phyloP scores from a whole-genome alignment of 805 yeast genomes.

The Jamesozyma gamospora region DNA sequence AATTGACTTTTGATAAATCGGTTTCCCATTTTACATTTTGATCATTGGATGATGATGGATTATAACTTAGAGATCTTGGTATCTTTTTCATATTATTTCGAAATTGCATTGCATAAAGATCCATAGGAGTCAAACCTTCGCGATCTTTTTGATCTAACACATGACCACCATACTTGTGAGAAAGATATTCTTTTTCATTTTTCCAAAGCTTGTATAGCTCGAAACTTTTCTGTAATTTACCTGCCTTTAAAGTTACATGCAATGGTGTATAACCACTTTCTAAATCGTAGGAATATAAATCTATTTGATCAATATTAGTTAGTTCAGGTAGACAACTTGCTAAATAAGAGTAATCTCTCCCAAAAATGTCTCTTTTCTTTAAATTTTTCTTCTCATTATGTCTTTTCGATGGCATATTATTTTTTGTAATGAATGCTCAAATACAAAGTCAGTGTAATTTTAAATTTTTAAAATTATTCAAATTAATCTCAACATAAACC shows the following conservation, averaged over 20 bases:
- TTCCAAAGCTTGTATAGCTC: slow-evolving; percentile 22
- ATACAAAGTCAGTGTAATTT: too few relatives aligned
- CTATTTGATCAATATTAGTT: slow-evolving; percentile 17
- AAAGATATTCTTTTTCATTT: slow-evolving; percentile 13
- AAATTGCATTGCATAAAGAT: slow-evolving; percentile 34
- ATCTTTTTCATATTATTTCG: slow-evolving; percentile 4
- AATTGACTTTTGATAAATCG: background rate
- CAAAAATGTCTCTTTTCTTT: slow-evolving; percentile 51
- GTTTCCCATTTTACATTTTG: slow-evolving; percentile 5
- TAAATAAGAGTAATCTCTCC: slow-evolving; percentile 36
- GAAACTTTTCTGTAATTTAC: slow-evolving; percentile 26
- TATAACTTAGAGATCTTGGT: slow-evolving; percentile 7
- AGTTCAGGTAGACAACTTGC: slow-evolving; percentile 13
- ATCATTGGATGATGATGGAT: background rate
- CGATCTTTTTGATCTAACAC: slow-evolving; percentile 49
- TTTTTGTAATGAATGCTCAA: background rate
- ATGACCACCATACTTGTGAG: slow-evolving; percentile 18
- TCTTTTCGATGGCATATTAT: slow-evolving; percentile 8
- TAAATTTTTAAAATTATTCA: too few relatives aligned
- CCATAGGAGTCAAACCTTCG: slow-evolving; percentile 63
- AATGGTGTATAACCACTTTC: slow-evolving; percentile 80
- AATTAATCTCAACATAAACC: too few relatives aligned
- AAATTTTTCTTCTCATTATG: slow-evolving; percentile 6
- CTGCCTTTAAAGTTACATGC: slow-evolving; percentile 45
- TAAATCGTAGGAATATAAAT: slow-evolving; percentile 41